Base-by-base conservation (phyloP, 2,329 filamentous ascomycete genomes). In the Botrytis deweyae region DNA sequence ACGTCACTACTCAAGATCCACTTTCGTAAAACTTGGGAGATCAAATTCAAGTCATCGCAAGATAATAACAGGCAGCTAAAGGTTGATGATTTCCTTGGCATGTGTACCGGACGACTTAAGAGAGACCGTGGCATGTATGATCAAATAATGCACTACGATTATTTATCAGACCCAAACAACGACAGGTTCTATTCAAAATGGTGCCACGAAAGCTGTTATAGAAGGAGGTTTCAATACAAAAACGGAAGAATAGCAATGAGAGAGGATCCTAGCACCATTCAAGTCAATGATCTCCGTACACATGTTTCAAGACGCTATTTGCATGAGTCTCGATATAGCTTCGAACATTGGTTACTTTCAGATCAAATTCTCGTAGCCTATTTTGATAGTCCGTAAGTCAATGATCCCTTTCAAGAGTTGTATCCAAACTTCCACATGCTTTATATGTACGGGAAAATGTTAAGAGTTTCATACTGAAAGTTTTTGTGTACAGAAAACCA, bases 1-100 rank as follows among this genome's bases (percentile, higher is more conserved):
- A n/a, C 70, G 7, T 66, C 64, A 12, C 61, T 78, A 12, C 72
- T 78, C 9, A 71, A 76, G 49, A 68, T 38, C 42, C 73, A 79
- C 46, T 77, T 79, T 61, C 75, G 62, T 61, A 40, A n/a, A 68
- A 20, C 33, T 7, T 72, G 70, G 70, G 70, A 72, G n/a, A 16
- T 42, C 20, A 33, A 44, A 18, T 59, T 29, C 18, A 36, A 49
- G 25, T 29, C 42, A 22, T 29, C 49, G 6, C n/a, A 12, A 29
- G 29, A 49, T 14, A 33, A 29, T 4, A n/a, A 42, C 22, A 68
- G 40, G 29, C 25, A 72, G 25, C 8, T 20, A 20, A 42, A 33
- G 12, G 29, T 72, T 59, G 63, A 33, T 33, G 22, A 33, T 14
- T 46, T 72, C 7, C 40, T 42, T 52, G 29, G 20, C 4, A 22